Evolutionary conservation across 2,329 filamentous ascomycete species (phyloP).

Genomic region (Myotisia sp.): DNA sequence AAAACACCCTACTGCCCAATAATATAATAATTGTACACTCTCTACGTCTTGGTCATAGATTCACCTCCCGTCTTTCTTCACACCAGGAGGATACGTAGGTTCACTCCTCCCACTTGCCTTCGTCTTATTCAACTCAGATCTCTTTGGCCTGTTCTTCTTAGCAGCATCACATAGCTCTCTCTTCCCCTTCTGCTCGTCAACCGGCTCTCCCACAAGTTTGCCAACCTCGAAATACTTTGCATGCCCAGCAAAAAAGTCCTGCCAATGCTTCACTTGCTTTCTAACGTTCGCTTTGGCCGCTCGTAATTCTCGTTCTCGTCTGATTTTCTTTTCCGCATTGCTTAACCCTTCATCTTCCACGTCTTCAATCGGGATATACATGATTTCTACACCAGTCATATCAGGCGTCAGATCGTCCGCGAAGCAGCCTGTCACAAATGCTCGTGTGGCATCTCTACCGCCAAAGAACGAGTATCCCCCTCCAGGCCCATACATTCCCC

Average conservation of each 20-base stretch:
- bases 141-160: slow-evolving; percentile 48
- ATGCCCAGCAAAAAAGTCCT: slow-evolving; percentile 63
- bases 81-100: slow-evolving; percentile 3
- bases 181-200: slow-evolving; percentile 37
- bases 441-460: slow-evolving; percentile 71
- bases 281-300: slow-evolving; percentile 51
- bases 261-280: slow-evolving; percentile 64
- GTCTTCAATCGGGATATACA: slow-evolving; percentile 60
- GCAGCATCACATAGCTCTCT: slow-evolving; percentile 58
- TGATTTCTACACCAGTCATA: slow-evolving; percentile 71
- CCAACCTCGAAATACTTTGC: slow-evolving; percentile 74
- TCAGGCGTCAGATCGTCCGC: slow-evolving; percentile 70
- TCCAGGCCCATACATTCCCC: slow-evolving; percentile 57
- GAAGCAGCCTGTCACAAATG: slow-evolving; percentile 90
- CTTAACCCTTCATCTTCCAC: slow-evolving; percentile 27
- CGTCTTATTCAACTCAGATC: slow-evolving; percentile 21
- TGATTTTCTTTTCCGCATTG: slow-evolving; percentile 33
- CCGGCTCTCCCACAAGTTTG: slow-evolving; percentile 48
- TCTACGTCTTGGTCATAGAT: no score
- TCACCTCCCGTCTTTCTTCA: not conserved
- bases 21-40: no score
- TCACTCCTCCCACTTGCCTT: slow-evolving; percentile 14
- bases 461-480: slow-evolving; percentile 80
- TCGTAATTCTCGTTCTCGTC: slow-evolving; percentile 49
- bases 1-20: no score